These are phyloP conservation scores for Funneliformis mosseae DNA, from an alignment of 192 early-diverging fungal species.

Conservation along the genomic window DNA sequence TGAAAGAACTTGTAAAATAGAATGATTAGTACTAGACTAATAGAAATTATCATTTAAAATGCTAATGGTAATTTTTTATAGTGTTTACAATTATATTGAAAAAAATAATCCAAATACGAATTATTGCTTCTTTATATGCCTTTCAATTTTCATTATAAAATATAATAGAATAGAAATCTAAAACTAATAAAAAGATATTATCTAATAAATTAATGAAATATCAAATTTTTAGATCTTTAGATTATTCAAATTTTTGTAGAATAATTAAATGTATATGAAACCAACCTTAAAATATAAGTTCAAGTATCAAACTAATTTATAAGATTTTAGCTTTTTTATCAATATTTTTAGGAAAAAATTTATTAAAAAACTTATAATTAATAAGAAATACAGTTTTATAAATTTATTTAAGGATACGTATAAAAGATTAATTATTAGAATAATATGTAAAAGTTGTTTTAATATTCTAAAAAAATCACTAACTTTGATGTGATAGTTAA, in stretches of 20 bases:
- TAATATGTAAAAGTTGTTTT: background rate
- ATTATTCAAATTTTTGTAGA: background rate
- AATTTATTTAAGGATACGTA: background rate
- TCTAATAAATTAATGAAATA: background rate
- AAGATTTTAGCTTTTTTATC: background rate
- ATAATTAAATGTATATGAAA: background rate
- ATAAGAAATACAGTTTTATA: background rate
- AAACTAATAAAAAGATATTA: conserved; percentile 1
- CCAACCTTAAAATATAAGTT: background rate
- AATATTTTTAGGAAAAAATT: background rate
- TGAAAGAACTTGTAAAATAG: no score
- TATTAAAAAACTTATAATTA: background rate
- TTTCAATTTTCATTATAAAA: background rate
- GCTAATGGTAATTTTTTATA: no score
- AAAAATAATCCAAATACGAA: background rate
- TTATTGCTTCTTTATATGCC: conserved; percentile 18
- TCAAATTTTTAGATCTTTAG: background rate
- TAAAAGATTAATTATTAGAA: background rate
- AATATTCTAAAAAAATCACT: background rate
- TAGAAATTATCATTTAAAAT: no score
- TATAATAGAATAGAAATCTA: conserved; percentile 22
- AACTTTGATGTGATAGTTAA: background rate
- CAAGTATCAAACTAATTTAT: no score
- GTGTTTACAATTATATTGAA: no score
- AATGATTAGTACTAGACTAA: no score